These are phyloP conservation scores for Plasmodium knowlesi DNA, from an alignment of 169 alveolate species.

Conservation along the genomic window DNA sequence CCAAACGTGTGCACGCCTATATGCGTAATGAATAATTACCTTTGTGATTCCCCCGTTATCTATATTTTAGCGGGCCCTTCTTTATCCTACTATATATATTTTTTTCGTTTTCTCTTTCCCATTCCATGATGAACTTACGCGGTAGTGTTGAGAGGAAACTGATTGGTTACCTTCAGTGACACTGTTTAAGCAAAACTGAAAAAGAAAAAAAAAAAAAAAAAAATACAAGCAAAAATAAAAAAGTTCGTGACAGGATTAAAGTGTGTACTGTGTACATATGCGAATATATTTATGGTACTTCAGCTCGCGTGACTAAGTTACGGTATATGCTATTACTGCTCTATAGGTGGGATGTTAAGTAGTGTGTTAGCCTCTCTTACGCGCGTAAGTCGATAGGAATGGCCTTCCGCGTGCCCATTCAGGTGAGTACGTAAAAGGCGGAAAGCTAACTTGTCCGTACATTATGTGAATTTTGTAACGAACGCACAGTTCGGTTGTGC, in stretches of 20 bases:
- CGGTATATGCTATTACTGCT: background rate
- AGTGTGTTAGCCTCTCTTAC: background rate
- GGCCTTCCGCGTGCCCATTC: background rate
- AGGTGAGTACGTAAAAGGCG: background rate
- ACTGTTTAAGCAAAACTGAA: background rate
- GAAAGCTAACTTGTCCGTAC: background rate
- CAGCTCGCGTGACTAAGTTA: background rate
- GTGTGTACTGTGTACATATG: background rate
- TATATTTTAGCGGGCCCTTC: background rate
- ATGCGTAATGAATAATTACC: background rate
- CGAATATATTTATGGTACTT: background rate
- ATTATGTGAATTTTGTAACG: background rate
- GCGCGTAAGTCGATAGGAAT: background rate
- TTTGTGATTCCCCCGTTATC: background rate
- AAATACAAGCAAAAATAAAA: background rate
- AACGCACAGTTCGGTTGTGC: background rate
- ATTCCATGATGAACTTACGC: background rate
- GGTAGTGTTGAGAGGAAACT: background rate
- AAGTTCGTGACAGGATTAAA: background rate
- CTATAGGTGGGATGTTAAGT: background rate
- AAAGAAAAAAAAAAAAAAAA: background rate
- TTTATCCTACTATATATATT: background rate
- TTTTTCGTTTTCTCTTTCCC: background rate
- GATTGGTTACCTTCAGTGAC: background rate
- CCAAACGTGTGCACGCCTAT: background rate